Conservation (phyloP, 257 asterid genomes). For the Plantago major region DNA sequence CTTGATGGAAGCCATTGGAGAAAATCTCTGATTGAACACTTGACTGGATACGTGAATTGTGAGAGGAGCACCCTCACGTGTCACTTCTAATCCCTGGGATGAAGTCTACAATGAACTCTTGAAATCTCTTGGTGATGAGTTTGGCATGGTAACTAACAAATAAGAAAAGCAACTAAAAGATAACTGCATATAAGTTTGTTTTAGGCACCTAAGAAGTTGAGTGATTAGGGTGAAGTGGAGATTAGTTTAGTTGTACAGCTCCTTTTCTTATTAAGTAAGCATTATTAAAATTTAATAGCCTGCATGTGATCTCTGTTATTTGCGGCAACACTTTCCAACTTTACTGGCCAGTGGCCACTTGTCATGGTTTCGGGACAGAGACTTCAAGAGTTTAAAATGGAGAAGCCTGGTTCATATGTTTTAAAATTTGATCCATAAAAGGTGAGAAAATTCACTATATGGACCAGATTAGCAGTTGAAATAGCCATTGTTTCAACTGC, state of each 20-base stretch:
- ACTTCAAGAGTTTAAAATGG: too few species aligned
- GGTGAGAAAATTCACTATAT: too few species aligned
- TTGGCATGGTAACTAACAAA: background rate
- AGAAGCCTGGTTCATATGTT: too few species aligned
- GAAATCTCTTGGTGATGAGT: background rate
- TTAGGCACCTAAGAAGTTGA: background rate
- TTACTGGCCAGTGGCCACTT: too few species aligned
- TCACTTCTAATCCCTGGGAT: background rate
- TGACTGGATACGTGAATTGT: background rate
- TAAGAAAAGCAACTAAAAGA: background rate
- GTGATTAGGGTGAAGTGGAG: background rate
- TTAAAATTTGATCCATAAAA: too few species aligned
- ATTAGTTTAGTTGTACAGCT: too few species aligned
- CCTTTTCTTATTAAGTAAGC: background rate
- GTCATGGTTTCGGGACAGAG: too few species aligned
- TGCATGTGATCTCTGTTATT: too few species aligned
- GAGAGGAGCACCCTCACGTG: background rate
- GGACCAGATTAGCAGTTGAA: background rate
- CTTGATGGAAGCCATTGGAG: too few species aligned
- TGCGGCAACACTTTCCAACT: too few species aligned
- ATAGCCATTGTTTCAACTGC: too few species aligned
- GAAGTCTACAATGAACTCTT: background rate
- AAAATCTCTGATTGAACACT: background rate
- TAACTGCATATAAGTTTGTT: background rate
- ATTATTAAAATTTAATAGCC: too few species aligned